phyloP scores from a whole-genome alignment of 75 land plant genomes.

The Cryptomeria japonica region DNA sequence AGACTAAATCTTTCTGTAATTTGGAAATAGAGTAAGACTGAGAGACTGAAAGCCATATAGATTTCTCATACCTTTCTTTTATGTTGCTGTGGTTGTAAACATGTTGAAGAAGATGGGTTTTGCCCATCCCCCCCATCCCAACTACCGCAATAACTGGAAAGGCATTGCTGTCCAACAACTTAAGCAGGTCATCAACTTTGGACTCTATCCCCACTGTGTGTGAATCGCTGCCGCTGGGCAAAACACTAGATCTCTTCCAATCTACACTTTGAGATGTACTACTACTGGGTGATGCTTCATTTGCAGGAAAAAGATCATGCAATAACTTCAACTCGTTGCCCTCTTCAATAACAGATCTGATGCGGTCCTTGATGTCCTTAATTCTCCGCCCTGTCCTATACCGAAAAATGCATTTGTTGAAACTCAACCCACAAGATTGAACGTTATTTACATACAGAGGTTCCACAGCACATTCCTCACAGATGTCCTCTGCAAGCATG shows the following conservation, averaged over 20 bases:
- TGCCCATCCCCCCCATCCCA: slow-evolving; percentile 19
- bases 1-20: neutral
- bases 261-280: neutral
- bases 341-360: neutral
- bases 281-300: neutral
- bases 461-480: neutral
- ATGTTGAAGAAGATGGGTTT: slow-evolving; percentile 20
- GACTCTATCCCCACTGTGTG: neutral
- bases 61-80: neutral
- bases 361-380: neutral
- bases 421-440: neutral
- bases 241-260: neutral
- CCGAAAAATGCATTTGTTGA: too few species aligned
- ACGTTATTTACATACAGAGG: neutral
- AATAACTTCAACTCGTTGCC: neutral
- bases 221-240: neutral
- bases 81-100: neutral
- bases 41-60: slow-evolving; percentile 14
- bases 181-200: neutral
- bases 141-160: neutral
- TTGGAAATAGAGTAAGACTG: neutral
- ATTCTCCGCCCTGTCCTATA: neutral
- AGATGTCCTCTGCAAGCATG: neutral
- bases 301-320: neutral
- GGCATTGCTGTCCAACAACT: neutral